These are phyloP conservation scores for Corchorus olitorius DNA, from an alignment of 345 rosid species.

Conservation along the genomic window DNA sequence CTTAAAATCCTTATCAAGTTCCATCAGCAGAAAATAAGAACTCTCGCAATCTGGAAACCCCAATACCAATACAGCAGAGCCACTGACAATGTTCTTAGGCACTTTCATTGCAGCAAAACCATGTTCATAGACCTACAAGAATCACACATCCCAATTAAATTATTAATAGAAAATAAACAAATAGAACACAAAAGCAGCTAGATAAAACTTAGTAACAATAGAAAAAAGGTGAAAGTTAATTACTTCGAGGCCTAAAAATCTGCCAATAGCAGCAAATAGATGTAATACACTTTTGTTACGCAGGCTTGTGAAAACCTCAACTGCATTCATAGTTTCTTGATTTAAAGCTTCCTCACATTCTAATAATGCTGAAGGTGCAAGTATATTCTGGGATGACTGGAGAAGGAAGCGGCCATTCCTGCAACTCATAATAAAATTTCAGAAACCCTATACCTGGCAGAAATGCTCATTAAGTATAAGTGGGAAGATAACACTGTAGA, in stretches of 20 bases:
- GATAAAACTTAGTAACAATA: not conserved
- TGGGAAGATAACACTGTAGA: not conserved
- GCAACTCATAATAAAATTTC: constrained; percentile 32
- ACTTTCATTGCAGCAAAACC: constrained; percentile 69
- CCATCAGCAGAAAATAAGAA: constrained; percentile 83
- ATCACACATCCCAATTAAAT: constrained; percentile 23
- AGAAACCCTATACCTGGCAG: constrained; percentile 19
- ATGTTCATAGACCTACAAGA: constrained; percentile 81
- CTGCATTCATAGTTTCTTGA: constrained; percentile 77
- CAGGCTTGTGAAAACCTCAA: constrained; percentile 78
- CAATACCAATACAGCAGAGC: constrained; percentile 65
- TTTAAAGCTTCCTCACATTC: constrained; percentile 95
- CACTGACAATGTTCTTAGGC: constrained; percentile 65
- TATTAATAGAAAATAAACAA: constrained; percentile 7
- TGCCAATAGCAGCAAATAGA: constrained; percentile 82
- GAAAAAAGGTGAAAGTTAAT: not conserved
- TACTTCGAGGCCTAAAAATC: constrained; percentile 97
- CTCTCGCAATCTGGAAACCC: constrained; percentile 91
- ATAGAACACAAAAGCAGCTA: not conserved
- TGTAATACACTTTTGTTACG: constrained; percentile 91
- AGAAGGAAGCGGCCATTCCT: constrained; percentile 93
- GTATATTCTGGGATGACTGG: constrained; percentile 67
- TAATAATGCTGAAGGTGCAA: constrained; percentile 48
- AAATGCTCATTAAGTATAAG: not conserved
- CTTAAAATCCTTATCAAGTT: constrained; percentile 90